phyloP scores from a whole-genome alignment of 2,329 filamentous ascomycete genomes.

The Cercospora brassicicola region DNA sequence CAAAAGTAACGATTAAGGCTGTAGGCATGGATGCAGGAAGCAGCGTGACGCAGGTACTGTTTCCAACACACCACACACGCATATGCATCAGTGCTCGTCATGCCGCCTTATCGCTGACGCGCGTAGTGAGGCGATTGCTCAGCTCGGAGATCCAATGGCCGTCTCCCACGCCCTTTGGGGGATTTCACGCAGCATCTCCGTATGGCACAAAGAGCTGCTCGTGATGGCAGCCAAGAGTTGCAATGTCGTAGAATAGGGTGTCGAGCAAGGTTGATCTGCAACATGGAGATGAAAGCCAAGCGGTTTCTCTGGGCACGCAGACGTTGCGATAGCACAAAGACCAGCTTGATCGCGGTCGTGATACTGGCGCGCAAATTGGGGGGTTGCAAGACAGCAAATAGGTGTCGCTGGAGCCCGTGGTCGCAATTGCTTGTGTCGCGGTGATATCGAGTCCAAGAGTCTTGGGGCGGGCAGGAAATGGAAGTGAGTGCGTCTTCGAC shows the following conservation, averaged over 20 bases:
- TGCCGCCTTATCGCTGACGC: conserved; percentile 3
- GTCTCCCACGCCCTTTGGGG: not conserved
- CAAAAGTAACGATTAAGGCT: not conserved
- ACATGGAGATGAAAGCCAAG: conserved; percentile 12
- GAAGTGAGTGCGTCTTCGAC: conserved; percentile 14
- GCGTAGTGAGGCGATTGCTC: conserved; percentile 4
- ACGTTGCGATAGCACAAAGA: not conserved
- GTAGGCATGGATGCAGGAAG: not conserved
- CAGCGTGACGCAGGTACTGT: not conserved
- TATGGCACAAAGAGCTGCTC: not conserved
- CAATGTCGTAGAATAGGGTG: not conserved
- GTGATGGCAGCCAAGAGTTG: conserved; percentile 2
- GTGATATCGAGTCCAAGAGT: conserved; percentile 13
- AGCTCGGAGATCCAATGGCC: not conserved
- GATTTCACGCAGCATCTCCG: not conserved
- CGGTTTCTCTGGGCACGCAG: conserved; percentile 17
- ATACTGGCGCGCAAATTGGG: conserved; percentile 2
- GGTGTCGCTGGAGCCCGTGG: not conserved
- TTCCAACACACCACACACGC: conserved; percentile 6
- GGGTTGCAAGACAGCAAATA: not conserved
- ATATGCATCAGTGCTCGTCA: conserved; percentile 1
- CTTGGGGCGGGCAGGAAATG: conserved; percentile 17
- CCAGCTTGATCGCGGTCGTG: conserved; percentile 13
- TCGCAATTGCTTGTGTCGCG: not conserved
- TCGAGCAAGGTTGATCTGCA: conserved; percentile 11